Evolutionary conservation across 2,329 filamentous ascomycete species (phyloP), one percentile per base, ranked within the genome.

Genomic region (Botryotinia convoluta): DNA sequence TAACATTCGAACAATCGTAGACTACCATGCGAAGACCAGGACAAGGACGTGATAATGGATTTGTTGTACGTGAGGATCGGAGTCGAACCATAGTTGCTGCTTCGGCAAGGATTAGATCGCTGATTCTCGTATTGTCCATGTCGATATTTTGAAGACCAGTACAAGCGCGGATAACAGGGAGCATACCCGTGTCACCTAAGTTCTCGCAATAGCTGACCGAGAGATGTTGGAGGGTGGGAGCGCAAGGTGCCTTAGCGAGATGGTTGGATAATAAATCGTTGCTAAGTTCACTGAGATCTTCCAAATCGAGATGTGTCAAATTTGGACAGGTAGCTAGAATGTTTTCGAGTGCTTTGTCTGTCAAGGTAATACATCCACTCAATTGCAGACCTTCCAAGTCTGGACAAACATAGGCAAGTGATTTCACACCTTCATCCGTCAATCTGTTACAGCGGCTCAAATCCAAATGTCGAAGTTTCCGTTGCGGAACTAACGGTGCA

Each of bases 51-150:
- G 75, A 76, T 37, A 35, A 63, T 14, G 74, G 26, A 62, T 77
- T 71, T 73, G 78, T 70, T 78, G 83, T 69, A 76, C 82, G 75
- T 39, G 77, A 77, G 8, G 85, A 88, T 60, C 94, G 92, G 70
- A 86, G 85, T 72, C 91, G 89, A 26, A 97, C 88, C 84, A 93
- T 92, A n/a, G 89, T 85, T 14, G 94, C 93, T 2, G 95, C 94
- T 84, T 98, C 95, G 73, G 91, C 89, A 16, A 98, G 89, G 7
- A 93, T 91, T 2, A 97, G 87, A 79, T 98, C 94, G 26, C 93
- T 95, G 75, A 97, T 90, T 64, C 93, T 90, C 0, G 95, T 98
- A 81, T 98, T 98, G 84, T 99, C 96, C 86, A 98, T 91, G 70
- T 97, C 93, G 22, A 97, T 84, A 44, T 87, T 93, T 65, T 86